These are phyloP conservation scores for Actinomortierella wolfii DNA, from an alignment of 371 early-diverging fungal genomes.

Conservation along the genomic window DNA sequence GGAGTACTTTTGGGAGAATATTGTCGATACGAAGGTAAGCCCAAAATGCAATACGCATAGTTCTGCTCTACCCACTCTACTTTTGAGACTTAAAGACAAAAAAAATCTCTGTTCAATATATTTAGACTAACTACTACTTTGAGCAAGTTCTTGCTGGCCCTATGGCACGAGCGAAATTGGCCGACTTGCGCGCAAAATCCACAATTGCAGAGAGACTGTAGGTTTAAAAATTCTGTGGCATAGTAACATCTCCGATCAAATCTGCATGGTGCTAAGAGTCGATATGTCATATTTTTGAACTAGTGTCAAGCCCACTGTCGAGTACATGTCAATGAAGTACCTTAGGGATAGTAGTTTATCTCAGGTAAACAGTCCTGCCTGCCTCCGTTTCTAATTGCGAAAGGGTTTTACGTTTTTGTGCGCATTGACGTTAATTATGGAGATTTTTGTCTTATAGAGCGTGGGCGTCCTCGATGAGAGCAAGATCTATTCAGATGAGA, in stretches of 20 bases:
- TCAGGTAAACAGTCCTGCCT: slow-evolving; percentile 16
- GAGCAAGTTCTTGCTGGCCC: slow-evolving; percentile 42
- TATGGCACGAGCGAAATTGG: slow-evolving; percentile 43
- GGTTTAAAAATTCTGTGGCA: too few species aligned
- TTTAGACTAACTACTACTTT: slow-evolving; percentile 39
- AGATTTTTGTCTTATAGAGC: slow-evolving; percentile 13
- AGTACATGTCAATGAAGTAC: slow-evolving; percentile 41
- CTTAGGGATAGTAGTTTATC: slow-evolving; percentile 44
- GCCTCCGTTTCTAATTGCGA: too few species aligned
- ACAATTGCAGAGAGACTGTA: too few species aligned
- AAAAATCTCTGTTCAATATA: too few species aligned
- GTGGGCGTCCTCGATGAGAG: slow-evolving; percentile 31
- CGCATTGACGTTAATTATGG: not conserved
- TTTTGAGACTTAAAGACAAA: too few species aligned
- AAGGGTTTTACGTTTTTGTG: not conserved
- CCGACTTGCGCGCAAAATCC: slow-evolving; percentile 47
- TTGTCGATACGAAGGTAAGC: slow-evolving; percentile 50
- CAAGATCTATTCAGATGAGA: slow-evolving; percentile 11
- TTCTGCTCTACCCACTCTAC: too few species aligned
- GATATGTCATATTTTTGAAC: too few species aligned
- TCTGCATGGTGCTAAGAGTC: too few species aligned
- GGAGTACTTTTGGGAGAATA: slow-evolving; percentile 56
- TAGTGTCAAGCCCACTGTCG: slow-evolving; percentile 10
- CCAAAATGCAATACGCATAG: slow-evolving; percentile 1
- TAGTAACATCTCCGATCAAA: too few species aligned